Evolutionary conservation across 176 grass and related monocot species (phyloP).

Genomic region (Oryza nivara): DNA sequence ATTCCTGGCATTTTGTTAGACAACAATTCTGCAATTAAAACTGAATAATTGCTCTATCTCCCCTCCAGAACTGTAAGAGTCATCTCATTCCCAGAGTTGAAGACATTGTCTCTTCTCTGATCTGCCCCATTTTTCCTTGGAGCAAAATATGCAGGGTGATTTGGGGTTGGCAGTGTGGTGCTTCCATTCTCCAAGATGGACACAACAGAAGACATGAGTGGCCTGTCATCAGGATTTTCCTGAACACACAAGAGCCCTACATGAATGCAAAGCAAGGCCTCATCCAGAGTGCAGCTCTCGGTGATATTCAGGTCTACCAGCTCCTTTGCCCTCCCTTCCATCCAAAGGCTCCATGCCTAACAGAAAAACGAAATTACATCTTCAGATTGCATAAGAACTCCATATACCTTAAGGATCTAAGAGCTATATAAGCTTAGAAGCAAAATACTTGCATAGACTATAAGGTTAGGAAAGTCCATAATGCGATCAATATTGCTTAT

Average conservation of each 20-base stretch:
- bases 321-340: conserved; percentile 37
- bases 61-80: conserved; percentile 13
- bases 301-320: conserved; percentile 37
- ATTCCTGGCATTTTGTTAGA: too few species aligned
- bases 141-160: conserved; percentile 25
- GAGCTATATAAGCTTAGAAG: neutral
- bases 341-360: conserved; percentile 63
- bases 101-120: neutral
- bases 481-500: conserved; percentile 35
- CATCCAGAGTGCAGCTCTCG: conserved; percentile 19
- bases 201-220: conserved; percentile 42
- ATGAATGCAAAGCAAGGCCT: conserved; percentile 50
- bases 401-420: neutral
- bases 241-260: conserved; percentile 42
- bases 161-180: conserved; percentile 29
- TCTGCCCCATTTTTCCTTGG: neutral
- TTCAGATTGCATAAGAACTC: neutral
- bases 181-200: conserved; percentile 39
- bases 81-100: neutral
- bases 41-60: neutral
- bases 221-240: conserved; percentile 58
- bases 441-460: conserved; percentile 48
- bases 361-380: neutral
- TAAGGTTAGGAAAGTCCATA: conserved; percentile 37
- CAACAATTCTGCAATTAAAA: neutral